Base-by-base conservation (phyloP, 2,329 filamentous ascomycete genomes). In the Sclerotinia spermophila region DNA sequence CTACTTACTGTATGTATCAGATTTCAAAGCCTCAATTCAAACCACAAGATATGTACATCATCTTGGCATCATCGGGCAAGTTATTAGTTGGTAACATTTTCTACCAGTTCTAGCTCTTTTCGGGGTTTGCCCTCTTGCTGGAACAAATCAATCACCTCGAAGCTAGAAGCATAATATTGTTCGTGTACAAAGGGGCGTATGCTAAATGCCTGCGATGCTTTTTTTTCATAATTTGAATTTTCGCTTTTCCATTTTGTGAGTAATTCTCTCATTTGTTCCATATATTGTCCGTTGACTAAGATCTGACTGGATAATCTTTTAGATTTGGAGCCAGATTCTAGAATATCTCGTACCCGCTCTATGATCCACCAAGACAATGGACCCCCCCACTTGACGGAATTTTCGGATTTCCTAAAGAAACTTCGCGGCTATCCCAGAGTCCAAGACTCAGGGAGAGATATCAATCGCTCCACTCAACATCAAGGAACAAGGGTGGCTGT, bases 331-430 rank as follows among this genome's bases (percentile, higher is more conserved):
- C 15, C 38, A 17, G 55, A 58, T 67, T 67, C 65, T 67, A 67
- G 65, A 59, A 59, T 67, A 59, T 44, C 51, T 67, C 65, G 51
- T 67, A 44, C 35, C 65, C 48, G 33, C 65, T 44, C 15, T 21
- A 33, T 19, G 38, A 21, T 58, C 48, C 48, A 53, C 27, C 48
- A 58, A n/a, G 55, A n/a, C 33, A 38, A 21, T 24, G 3, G 21
- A 24, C 42, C 7, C 33, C 42, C 7, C 60, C 60, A 64, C 60
- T 48, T 64, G 44, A 48, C n/a, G 6, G 27, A n/a, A 51, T 45
- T 48, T 33, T 64, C 61, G 61, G 61, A 38, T 64, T 64, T 51
- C 61, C 61, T 51, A 15, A 64, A 64, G 19, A 6, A 44, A 24
- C 19, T 30, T 64, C 6, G 42, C 60, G 61, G 44, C 44, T 64